Evolutionary conservation across 225 moss, liverwort and hornwort species (phyloP).

Genomic region (Marchantia polymorpha): DNA sequence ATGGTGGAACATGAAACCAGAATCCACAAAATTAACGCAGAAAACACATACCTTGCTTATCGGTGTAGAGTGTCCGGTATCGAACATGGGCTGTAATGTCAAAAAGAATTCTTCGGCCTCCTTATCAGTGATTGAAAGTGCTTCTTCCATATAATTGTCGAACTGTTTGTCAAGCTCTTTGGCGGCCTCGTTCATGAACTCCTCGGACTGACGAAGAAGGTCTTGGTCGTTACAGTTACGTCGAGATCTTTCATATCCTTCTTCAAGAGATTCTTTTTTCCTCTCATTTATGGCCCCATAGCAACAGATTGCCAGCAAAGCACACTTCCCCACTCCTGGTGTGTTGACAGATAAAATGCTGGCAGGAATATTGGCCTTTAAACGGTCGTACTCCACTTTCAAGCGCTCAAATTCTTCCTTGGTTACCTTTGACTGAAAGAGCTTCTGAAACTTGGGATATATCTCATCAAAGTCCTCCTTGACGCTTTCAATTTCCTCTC

Average conservation of each 20-base stretch:
- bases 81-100: not conserved
- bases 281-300: conserved; percentile 27
- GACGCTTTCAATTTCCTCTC: conserved; percentile 27
- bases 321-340: conserved; percentile 29
- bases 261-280: conserved; percentile 31
- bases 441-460: conserved; percentile 3
- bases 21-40: not conserved
- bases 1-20: too few relatives aligned
- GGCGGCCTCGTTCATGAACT: conserved; percentile 28
- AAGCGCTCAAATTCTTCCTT: conserved; percentile 18
- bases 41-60: conserved; percentile 5
- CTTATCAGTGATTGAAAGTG: conserved; percentile 25
- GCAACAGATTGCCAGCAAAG: conserved; percentile 35
- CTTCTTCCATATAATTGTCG: conserved; percentile 26
- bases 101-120: conserved; percentile 28
- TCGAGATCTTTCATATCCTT: conserved; percentile 31
- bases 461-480: conserved; percentile 26
- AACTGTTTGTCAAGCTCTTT: conserved; percentile 31
- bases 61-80: not conserved
- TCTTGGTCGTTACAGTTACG: conserved; percentile 26
- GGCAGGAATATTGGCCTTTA: conserved; percentile 19
- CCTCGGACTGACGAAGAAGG: conserved; percentile 33
- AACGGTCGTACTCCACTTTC: not conserved
- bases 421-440: conserved; percentile 15
- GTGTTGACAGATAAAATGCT: conserved; percentile 4